Evolutionary conservation across 2,329 filamentous ascomycete species (phyloP), one percentile per base, ranked within the genome.

Genomic region (Curvularia spicifera): DNA sequence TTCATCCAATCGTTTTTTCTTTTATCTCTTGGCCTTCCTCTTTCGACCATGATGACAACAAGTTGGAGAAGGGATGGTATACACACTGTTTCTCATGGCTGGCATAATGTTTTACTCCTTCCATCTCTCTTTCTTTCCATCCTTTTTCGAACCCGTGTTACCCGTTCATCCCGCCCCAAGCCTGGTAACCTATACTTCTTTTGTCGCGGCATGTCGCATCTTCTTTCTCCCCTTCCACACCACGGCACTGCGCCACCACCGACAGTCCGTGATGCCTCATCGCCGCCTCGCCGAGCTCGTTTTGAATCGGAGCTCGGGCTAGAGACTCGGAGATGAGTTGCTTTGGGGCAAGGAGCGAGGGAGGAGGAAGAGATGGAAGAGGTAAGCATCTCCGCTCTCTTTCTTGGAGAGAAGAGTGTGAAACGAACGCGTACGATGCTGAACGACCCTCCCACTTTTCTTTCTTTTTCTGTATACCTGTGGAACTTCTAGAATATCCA

Each of bases 141-240:
- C 33, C 3, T n/a, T 37, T n/a, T 5, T n/a, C 13, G 10, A 37
- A n/a, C 15, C 33, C 33, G 33, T 37, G 5, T 37, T 37, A n/a
- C 33, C 33, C 33, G 33, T 37, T n/a, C 15, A 15, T n/a, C 33
- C 13, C 33, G 15, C 33, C 15, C 33, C 15, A 6, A n/a, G 15
- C 15, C 33, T 1, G 10, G 13, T 28, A 24, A 24, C 15, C 22
- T 44, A 44, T 22, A 28, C 22, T 44, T 12, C 8, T 44, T 44
- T 44, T 6, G 42, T 44, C 42, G 42, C 42, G 42, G 24, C 42
- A 44, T 44, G 42, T 44, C 42, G 42, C 42, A 44, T 44, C 12
- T 44, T n/a, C 22, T 26, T 26, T 44, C 10, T 26, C 13, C 9
- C 42, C 42, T 15, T n/a, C 15, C 15, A 13, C 5, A n/a, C 13